Evolutionary conservation across 2,329 filamentous ascomycete species (phyloP), one percentile per base, ranked within the genome.

Genomic region (Rutstroemia sp.): DNA sequence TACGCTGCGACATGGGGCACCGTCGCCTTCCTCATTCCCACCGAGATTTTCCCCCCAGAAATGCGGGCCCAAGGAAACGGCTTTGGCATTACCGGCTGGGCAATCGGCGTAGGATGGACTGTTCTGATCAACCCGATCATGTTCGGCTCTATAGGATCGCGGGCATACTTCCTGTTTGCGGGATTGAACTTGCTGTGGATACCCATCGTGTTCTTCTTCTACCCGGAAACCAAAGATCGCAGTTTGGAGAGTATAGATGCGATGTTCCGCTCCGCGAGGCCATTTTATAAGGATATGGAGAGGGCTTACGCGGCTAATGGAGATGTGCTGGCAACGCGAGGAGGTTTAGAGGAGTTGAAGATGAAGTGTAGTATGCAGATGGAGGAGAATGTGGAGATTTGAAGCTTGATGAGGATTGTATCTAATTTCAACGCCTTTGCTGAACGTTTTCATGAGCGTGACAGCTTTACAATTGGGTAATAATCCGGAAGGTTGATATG

Each of bases 51-150:
- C 69, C 75, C 79, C 1, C 77, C 74, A 16, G 76, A 79, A 45
- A 73, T 82, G 52, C 74, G 80, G 21, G 79, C 80, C n/a, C 77
- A 82, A 64, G 81, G 80, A 7, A 80, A 82, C 63, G 78, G 78
- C 7, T 81, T 83, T 60, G 77, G 77, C 18, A 80, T 83, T 58
- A 77, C 78, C 2, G 79, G 80, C 1, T 83, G 80, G 80, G 79
- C 80, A 18, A 74, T 81, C 57, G 80, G 79, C 39, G 75, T 78
- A 8, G 79, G 79, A 38, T 75, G 77, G 75, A 80, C 79, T 1
- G 73, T 73, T 2, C 70, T 81, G 48, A 74, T 80, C 59, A 81
- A 70, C 61, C 76, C 76, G 25, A 76, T 80, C 65, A 77, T 81
- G 73, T 77, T 81, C 58, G 68, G 67, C 67, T n/a, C 62, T 79